Evolutionary conservation across 2,329 filamentous ascomycete genomes (phyloP), one percentile per base, ranked within the genome.

Genomic region (Fusarium sp.): DNA sequence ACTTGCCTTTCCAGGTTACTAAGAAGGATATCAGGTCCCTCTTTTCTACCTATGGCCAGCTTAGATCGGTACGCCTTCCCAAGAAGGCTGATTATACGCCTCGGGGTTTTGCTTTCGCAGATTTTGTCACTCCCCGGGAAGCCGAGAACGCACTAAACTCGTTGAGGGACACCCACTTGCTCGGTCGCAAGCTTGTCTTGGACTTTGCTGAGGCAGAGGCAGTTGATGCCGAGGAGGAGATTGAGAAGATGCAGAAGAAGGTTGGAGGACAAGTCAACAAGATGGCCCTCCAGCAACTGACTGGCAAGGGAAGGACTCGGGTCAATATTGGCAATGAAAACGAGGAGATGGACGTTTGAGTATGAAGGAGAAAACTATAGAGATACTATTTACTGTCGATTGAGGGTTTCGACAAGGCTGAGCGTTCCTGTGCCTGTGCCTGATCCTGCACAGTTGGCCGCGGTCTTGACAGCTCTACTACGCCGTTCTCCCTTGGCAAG

Each of bases 211-310:
- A 94, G 76, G 92, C 91, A 70, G 96, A 98, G 75, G 88, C 93
- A 41, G 86, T 96, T 72, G 94, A 98, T 83, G 91, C 96, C 5
- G 96, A 99, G 84, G 94, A 94, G 81, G 94, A 98, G 83, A 96
- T 99, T 78, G 91, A 92, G 79, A 95, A 94, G 84, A 97, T 99
- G 92, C 93, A 97, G 83, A 92, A 93, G 86, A 99, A 98, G 87
- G 92, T 97, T 78, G 93, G 93, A 67, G 90, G 91, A 65, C 95
- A 98, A 83, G 89, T 92, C 80, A 93, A 97, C 83, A 96, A 94
- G 83, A 92, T 98, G 77, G 92, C 93, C 75, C 84, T 97, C 77
- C 94, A 97, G 82, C 91, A 94, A 80, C 90, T 98, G 78, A 95
- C 92, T 70, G 92, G 92, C 75, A 88, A 88, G 78, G 92, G 92